Evolutionary conservation across 2,329 filamentous ascomycete species (phyloP), one percentile per base, ranked within the genome.

Genomic region (Trichophyton simii): DNA sequence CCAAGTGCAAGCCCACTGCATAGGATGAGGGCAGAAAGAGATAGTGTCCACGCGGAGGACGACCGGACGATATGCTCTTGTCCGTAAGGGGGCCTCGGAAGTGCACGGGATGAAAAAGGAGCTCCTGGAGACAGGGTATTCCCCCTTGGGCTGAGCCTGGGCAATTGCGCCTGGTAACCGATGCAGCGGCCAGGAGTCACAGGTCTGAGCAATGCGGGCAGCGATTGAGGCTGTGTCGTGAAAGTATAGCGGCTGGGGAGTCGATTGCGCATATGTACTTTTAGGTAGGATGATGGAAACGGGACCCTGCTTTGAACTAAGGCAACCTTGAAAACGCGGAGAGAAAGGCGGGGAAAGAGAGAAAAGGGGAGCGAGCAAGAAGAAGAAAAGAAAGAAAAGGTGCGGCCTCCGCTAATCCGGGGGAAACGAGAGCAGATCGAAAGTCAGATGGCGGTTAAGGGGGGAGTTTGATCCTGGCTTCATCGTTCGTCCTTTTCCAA

Each of bases 41-140:
- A 69, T 63, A 76, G 64, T 44, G 69, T 63, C 74, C 74, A 76
- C 61, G 72, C 66, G 58, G 72, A 73, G 5, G 73, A 73, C 55
- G 72, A 71, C 61, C 73, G 66, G 65, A 36, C 20, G 57, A 36
- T 15, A 13, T 44, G 36, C 52, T n/a, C 31, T 6, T 20, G 50
- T 25, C 22, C 13, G n/a, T 31, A 25, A 25, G 22, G 6, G 22
- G 22, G 15, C n/a, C 28, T 36, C 52, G 52, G 52, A 55, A 34
- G 15, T 13, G 52, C 25, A 28, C 52, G 52, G 52, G 52, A 55
- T n/a, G 52, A 36, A 20, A 55, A 55, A 9, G 28, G 52, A 28
- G 52, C 52, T 20, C 31, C 6, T n/a, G 52, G 9, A 36, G 28
- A 36, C 28, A 31, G 52, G 31, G 52, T 36, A 55, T 55, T 55